phyloP scores from a whole-genome alignment of 2,329 filamentous ascomycete species.

The Tolypocladium cylindrosporum region DNA sequence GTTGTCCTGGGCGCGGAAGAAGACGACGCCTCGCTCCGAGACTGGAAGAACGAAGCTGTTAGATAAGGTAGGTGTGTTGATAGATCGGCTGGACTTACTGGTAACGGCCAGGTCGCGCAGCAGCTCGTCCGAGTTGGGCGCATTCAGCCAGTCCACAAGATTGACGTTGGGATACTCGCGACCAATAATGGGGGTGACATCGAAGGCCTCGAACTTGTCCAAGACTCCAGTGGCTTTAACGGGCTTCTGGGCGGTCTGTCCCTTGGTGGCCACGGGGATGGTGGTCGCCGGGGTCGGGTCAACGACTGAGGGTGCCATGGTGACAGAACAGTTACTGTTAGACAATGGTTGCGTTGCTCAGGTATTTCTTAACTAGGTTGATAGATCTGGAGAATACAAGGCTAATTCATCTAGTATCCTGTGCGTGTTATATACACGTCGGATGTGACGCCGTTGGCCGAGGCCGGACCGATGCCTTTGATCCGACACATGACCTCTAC shows the following conservation, averaged over 20 bases:
- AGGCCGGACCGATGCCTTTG: background rate
- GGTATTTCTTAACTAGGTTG: background rate
- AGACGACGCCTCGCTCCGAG: conserved; percentile 59
- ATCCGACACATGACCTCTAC: background rate
- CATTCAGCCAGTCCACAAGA: conserved; percentile 49
- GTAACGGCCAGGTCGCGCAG: conserved; percentile 58
- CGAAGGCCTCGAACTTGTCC: conserved; percentile 42
- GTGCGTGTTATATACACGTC: background rate
- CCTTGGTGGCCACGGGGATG: conserved; percentile 4
- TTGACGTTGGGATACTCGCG: conserved; percentile 50
- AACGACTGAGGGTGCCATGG: conserved; percentile 7
- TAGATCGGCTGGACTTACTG: conserved; percentile 28
- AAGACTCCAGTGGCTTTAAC: conserved; percentile 40
- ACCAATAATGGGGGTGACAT: conserved; percentile 52
- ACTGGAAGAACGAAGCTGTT: conserved; percentile 29
- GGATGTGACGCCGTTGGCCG: background rate
- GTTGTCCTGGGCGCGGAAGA: conserved; percentile 55
- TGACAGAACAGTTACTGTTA: background rate
- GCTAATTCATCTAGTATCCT: background rate
- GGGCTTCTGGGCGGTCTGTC: conserved; percentile 17
- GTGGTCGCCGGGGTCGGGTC: conserved; percentile 1
- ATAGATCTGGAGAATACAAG: background rate
- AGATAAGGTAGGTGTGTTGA: background rate
- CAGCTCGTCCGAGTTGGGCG: conserved; percentile 51
- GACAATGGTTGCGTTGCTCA: background rate